A percentile compares a stretch with the other conserved stretches of the same genome.
Evolutionary conservation across 768 basidiomycete genomes (phyloP).

Genomic region (Serendipita sp.): DNA sequence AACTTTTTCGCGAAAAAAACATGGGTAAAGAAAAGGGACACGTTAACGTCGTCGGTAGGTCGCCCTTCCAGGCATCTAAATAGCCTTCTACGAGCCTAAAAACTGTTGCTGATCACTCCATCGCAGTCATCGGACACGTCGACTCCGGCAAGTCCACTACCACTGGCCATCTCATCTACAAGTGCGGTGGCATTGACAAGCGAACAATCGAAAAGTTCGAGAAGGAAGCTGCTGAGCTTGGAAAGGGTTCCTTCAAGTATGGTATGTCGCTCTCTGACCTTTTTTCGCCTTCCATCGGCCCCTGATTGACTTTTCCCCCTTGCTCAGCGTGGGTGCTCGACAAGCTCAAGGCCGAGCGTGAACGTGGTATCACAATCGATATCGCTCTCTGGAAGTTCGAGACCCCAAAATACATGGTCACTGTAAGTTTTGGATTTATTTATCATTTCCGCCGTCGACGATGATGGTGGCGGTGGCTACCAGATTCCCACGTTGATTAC

Average conservation of each 20-base stretch:
- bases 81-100: conserved; percentile 10
- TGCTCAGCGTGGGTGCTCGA: conserved; percentile 93
- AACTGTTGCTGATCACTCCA: conserved; percentile 19
- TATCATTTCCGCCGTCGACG: neutral
- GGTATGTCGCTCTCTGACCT: conserved; percentile 34
- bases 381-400: conserved; percentile 99
- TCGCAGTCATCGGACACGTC: conserved; percentile 91
- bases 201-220: conserved; percentile 99
- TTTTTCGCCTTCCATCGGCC: neutral
- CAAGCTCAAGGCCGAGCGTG: conserved; percentile 99
- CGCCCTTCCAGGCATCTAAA: conserved; percentile 20
- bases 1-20: conserved; percentile 30
- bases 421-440: conserved; percentile 34
- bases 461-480: neutral
- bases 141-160: conserved; percentile 99
- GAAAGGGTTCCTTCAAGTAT: conserved; percentile 98
- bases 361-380: conserved; percentile 99
- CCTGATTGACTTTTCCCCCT: conserved; percentile 4
- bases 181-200: conserved; percentile 99
- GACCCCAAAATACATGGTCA: conserved; percentile 91
- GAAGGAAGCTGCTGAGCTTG: conserved; percentile 99
- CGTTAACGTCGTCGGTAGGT: conserved; percentile 92
- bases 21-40: conserved; percentile 95
- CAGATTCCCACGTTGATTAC: neutral
- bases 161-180: conserved; percentile 99